Evolutionary conservation across 495 filamentous ascomycete species (phyloP).

Genomic region (Penicillium ochrochloron): DNA sequence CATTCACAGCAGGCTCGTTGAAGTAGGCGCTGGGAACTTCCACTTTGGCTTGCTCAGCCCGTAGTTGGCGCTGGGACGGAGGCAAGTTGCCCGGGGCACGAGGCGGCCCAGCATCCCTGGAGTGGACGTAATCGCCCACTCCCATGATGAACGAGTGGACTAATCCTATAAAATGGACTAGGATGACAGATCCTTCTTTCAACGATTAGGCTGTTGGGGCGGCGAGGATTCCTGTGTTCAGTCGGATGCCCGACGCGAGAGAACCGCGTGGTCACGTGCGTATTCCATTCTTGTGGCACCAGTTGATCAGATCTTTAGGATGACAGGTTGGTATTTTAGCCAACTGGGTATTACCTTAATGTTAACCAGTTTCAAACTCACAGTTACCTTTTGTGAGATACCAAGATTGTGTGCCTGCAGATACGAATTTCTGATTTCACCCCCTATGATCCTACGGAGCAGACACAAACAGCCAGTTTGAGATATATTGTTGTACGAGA

Average conservation of each 20-base stretch:
- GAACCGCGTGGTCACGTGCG: constrained; percentile 50
- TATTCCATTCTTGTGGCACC: neutral
- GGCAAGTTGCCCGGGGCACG: constrained; percentile 33
- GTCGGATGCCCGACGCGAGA: constrained; percentile 31
- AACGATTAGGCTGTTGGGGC: constrained; percentile 5
- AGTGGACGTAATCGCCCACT: constrained; percentile 52
- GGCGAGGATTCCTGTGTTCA: constrained; percentile 11
- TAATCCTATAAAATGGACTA: neutral
- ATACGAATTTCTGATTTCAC: neutral
- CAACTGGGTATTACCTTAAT: neutral
- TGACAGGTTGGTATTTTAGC: neutral
- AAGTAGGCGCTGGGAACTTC: constrained; percentile 37
- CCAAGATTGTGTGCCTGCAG: neutral
- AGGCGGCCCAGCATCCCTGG: constrained; percentile 43
- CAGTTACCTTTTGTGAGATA: neutral
- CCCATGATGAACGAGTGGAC: constrained; percentile 38
- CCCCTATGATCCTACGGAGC: neutral
- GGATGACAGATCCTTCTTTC: neutral
- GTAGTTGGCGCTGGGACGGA: constrained; percentile 37
- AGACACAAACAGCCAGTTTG: neutral
- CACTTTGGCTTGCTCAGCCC: constrained; percentile 45
- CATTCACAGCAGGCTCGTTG: constrained; percentile 27
- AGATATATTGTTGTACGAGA: neutral
- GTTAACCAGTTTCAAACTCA: neutral
- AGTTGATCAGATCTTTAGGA: neutral